These are phyloP conservation scores for Salix purpurea DNA, from an alignment of 345 rosid genomes.

Conservation along the genomic window DNA sequence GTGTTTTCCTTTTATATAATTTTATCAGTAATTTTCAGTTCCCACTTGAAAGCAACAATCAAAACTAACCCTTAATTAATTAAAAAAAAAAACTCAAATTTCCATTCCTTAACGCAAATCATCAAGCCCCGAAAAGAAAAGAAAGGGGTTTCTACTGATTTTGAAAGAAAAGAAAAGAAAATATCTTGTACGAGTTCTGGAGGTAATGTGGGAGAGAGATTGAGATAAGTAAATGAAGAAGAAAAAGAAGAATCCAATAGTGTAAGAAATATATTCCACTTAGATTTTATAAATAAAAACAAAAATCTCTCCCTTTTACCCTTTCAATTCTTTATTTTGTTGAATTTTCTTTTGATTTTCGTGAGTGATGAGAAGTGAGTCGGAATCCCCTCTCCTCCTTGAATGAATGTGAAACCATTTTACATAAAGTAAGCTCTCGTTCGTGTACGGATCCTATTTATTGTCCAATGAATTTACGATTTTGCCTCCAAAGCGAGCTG, in stretches of 20 bases:
- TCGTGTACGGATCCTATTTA: slow-evolving; percentile 28
- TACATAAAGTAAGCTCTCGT: slow-evolving; percentile 1
- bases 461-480: slow-evolving; percentile 15
- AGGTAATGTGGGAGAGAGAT: slow-evolving; percentile 1
- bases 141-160: neutral
- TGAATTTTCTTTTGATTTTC: slow-evolving; percentile 5
- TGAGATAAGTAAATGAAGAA: slow-evolving; percentile 11
- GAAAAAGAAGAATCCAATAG: slow-evolving; percentile 32
- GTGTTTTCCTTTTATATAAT: neutral
- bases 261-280: slow-evolving; percentile 44
- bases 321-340: slow-evolving; percentile 15
- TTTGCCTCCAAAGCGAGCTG: slow-evolving; percentile 25
- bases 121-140: neutral
- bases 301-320: slow-evolving; percentile 20
- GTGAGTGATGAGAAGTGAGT: slow-evolving; percentile 30
- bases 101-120: neutral
- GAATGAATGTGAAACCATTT: slow-evolving; percentile 21
- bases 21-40: neutral
- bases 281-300: neutral
- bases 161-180: neutral
- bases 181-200: neutral
- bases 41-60: neutral
- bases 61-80: neutral
- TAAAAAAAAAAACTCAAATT: neutral
- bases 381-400: slow-evolving; percentile 32